phyloP scores from a whole-genome alignment of 805 yeast genomes.

The Yarrowia alimentaria region DNA sequence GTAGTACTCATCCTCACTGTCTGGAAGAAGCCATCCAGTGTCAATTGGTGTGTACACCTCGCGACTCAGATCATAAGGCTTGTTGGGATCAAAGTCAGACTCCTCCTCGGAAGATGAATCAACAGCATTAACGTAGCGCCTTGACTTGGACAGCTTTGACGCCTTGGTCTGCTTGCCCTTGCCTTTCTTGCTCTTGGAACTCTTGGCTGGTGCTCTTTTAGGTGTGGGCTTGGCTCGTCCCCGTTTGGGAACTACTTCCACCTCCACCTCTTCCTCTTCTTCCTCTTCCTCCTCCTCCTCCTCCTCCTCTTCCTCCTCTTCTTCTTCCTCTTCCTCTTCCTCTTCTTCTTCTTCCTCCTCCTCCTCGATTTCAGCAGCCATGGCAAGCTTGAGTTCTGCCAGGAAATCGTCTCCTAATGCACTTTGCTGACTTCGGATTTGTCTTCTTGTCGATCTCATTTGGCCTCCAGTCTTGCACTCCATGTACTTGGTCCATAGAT shows the following conservation, averaged over 20 bases:
- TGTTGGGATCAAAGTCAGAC: constrained; percentile 18
- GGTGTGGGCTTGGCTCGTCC: too few species aligned
- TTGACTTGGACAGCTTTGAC: constrained; percentile 8
- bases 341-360: constrained; percentile 24
- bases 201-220: neutral
- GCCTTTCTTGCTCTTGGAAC: neutral
- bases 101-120: constrained; percentile 24
- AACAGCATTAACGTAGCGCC: constrained; percentile 15
- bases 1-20: constrained; percentile 23
- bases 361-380: constrained; percentile 32
- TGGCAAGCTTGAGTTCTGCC: constrained; percentile 35
- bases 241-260: neutral
- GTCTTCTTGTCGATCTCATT: constrained; percentile 37
- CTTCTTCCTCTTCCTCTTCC: neutral
- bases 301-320: constrained; percentile 20
- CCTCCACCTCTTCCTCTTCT: constrained; percentile 9
- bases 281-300: constrained; percentile 22
- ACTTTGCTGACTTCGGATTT: constrained; percentile 29
- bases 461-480: constrained; percentile 35
- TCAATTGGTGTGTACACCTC: constrained; percentile 17
- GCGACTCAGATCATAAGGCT: constrained; percentile 12
- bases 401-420: constrained; percentile 28
- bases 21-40: constrained; percentile 24
- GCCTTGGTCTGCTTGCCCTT: constrained; percentile 7
- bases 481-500: constrained; percentile 44